Base-by-base conservation (phyloP, 1,284 basidiomycete genomes). In the Puccinia coronata region DNA sequence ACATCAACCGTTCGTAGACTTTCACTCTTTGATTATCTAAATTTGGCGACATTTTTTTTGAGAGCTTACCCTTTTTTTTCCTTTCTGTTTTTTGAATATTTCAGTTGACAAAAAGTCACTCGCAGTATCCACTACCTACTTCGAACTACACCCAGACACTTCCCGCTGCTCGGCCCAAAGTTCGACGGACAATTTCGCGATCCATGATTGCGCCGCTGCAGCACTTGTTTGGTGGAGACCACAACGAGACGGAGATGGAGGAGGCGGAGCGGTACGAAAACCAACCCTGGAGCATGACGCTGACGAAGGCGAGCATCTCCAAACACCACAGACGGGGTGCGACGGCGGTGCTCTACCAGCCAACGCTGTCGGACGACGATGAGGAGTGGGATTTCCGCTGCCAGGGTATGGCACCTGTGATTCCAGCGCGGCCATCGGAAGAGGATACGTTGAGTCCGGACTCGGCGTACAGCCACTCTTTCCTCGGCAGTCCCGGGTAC, bases 381-480 rank as follows among this genome's bases (percentile, higher is more conserved):
- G 63, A 67, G 63, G 57, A 61, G 8, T 67, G 63, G 63, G 63
- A 67, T 36, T 67, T 67, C 28, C 63, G 63, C 11, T 67, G 63
- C 34, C 63, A 67, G 39, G 63, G 63, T 8, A 41, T 67, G 63
- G 63, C 63, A 2, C 63, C 63, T 5, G 39, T 67, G 20, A 67
- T 67, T 23, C 63, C 63, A 4, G 63, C 63, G 8, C 63, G 63
- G 11, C 63, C 63, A 25, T 67, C 63, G 11, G 63, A 67, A 41
- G 49, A 51, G 18, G 63, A 67, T n/a, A 18, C 63, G 11, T n/a
- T 67, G 63, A 67, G 63, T 67, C 63, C 63, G 6, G 39, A 31
- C 31, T 67, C 63, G 39, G 39, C 39, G 8, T 67, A 67, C 63
- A 39, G 39, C 39, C 31, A 36, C 39, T 36, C 34, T 2, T 39